A percentile compares a stretch with the other conserved stretches of the same genome.
Evolutionary conservation across 192 early-diverging fungal species (phyloP).

Genomic region (Phlyctochytrium bullatum): DNA sequence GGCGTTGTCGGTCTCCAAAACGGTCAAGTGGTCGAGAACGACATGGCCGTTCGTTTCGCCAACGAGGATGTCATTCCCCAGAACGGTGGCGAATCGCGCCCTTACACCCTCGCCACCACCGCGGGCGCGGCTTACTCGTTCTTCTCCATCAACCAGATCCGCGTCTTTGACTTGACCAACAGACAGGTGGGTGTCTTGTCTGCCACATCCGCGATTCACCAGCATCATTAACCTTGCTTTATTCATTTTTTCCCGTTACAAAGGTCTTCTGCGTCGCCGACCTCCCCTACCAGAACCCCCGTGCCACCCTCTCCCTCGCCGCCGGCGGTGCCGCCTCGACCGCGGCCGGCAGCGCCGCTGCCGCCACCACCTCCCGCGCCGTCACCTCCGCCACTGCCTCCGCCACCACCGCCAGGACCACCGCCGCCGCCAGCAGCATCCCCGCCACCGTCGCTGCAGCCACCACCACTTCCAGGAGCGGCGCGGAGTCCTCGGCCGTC

Average conservation of each 20-base stretch:
- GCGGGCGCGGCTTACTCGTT: slow-evolving; percentile 9
- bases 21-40: slow-evolving; percentile 13
- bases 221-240: neutral
- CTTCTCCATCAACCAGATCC: slow-evolving; percentile 24
- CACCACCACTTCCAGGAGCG: too few species aligned
- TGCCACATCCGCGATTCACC: too few species aligned
- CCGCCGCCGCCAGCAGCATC: too few species aligned
- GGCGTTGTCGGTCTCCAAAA: slow-evolving; percentile 18
- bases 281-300: neutral
- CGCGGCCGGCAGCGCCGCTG: neutral
- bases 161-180: slow-evolving; percentile 18
- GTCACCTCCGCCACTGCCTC: too few species aligned
- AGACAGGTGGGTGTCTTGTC: too few species aligned
- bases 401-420: too few species aligned
- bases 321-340: neutral
- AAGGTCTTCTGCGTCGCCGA: neutral
- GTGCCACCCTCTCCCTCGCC: neutral
- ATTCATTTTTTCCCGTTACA: neutral
- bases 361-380: too few species aligned
- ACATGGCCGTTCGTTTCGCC: slow-evolving; percentile 18
- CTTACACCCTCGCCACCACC: slow-evolving; percentile 6
- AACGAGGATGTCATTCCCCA: neutral
- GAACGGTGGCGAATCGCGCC: slow-evolving; percentile 5
- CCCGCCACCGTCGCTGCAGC: too few species aligned
- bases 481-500: too few species aligned